phyloP scores from a whole-genome alignment of 768 basidiomycete genomes.

The Pleurotus djamor region DNA sequence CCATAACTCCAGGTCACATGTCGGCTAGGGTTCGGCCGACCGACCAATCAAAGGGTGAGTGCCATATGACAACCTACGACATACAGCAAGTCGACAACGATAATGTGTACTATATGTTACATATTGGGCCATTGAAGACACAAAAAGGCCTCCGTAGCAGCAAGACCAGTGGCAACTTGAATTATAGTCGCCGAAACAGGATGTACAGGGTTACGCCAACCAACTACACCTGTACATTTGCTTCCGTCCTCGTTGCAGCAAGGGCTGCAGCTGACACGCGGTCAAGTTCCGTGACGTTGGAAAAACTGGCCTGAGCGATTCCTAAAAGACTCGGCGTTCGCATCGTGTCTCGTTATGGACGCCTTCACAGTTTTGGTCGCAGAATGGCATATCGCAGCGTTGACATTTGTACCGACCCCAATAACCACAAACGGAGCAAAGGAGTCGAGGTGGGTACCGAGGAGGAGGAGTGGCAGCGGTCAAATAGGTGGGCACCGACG shows the following conservation, averaged over 20 bases:
- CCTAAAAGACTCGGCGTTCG: conserved; percentile 64
- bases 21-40: neutral
- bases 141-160: neutral
- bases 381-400: conserved; percentile 75
- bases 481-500: conserved; percentile 64
- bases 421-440: conserved; percentile 89
- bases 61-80: neutral
- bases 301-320: neutral
- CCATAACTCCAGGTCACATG: neutral
- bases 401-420: conserved; percentile 80
- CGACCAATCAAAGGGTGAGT: neutral
- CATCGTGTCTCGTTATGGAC: conserved; percentile 82
- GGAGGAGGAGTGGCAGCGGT: conserved; percentile 63
- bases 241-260: neutral
- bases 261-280: too few relatives aligned
- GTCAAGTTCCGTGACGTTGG: too few relatives aligned
- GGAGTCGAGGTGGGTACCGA: conserved; percentile 59
- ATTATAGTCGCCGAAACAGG: neutral
- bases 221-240: neutral
- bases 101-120: neutral
- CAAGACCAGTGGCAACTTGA: neutral
- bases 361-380: conserved; percentile 67
- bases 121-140: neutral
- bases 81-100: neutral
- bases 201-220: neutral